Conservation (phyloP, 2,329 filamentous ascomycete species). For the Aspergillus sp. region DNA sequence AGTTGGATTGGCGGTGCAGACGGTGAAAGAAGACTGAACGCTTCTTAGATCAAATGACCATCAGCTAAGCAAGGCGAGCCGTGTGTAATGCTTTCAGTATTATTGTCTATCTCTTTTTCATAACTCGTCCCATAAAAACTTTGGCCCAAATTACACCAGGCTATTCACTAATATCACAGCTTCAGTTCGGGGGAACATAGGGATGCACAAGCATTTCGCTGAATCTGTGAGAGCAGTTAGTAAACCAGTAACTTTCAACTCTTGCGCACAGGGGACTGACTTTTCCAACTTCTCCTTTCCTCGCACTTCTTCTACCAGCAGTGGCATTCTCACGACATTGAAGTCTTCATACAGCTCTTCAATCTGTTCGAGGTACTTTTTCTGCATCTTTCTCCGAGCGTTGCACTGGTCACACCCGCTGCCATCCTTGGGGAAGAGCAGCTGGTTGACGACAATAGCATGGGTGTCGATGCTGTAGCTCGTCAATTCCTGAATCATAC, state of each 20-base stretch:
- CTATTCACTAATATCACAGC: constrained; percentile 13
- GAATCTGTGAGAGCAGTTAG: constrained; percentile 36
- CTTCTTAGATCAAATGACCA: neutral
- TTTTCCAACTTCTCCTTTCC: constrained; percentile 91
- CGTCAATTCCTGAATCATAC: constrained; percentile 97
- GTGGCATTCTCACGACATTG: constrained; percentile 97
- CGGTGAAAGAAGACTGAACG: neutral
- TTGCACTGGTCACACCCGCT: constrained; percentile 94
- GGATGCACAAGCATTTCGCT: constrained; percentile 50
- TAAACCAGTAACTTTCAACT: constrained; percentile 1
- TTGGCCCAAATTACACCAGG: constrained; percentile 15
- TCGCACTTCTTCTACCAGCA: constrained; percentile 91
- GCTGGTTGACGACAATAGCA: constrained; percentile 95
- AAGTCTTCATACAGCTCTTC: constrained; percentile 98
- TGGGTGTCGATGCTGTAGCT: constrained; percentile 95
- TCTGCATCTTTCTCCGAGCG: constrained; percentile 94
- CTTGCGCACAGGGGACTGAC: constrained; percentile 43
- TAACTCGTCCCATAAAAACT: constrained; percentile 30
- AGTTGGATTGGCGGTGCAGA: no score
- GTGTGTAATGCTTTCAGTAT: constrained; percentile 20
- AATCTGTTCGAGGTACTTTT: constrained; percentile 98
- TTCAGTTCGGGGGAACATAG: constrained; percentile 45
- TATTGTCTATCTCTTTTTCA: constrained; percentile 40
- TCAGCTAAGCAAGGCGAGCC: neutral
- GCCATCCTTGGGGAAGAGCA: constrained; percentile 83